Evolutionary conservation across 495 filamentous ascomycete genomes (phyloP).

Genomic region (Neurospora hispaniola): DNA sequence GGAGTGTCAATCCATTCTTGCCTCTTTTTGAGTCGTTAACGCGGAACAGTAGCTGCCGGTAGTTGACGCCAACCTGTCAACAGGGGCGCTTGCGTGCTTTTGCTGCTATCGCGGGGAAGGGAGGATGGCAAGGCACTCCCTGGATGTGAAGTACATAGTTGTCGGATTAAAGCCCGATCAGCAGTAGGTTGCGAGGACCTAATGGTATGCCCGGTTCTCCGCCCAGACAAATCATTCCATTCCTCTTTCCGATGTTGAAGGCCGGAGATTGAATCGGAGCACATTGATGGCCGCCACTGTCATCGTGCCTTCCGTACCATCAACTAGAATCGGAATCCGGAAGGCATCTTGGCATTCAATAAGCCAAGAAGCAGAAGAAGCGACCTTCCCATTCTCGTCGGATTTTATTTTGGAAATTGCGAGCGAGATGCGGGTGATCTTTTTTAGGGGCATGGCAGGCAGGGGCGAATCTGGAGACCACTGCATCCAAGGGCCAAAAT

Average conservation of each 20-base stretch:
- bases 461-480: neutral
- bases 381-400: neutral
- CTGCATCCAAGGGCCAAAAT: neutral
- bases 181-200: neutral
- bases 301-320: neutral
- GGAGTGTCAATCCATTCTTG: neutral
- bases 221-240: neutral
- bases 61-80: neutral
- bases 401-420: neutral
- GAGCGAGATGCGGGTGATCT: neutral
- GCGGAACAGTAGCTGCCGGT: neutral
- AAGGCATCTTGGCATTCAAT: neutral
- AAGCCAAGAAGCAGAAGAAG: neutral
- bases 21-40: neutral
- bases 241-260: neutral
- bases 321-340: neutral
- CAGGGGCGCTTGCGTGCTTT: constrained; percentile 1
- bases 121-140: neutral
- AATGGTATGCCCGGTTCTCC: neutral
- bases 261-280: neutral
- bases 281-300: neutral
- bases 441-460: neutral
- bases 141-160: neutral
- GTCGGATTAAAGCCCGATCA: neutral
- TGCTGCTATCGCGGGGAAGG: neutral